Conservation (phyloP, 495 filamentous ascomycete genomes). For the Xylaria bambusicola region DNA sequence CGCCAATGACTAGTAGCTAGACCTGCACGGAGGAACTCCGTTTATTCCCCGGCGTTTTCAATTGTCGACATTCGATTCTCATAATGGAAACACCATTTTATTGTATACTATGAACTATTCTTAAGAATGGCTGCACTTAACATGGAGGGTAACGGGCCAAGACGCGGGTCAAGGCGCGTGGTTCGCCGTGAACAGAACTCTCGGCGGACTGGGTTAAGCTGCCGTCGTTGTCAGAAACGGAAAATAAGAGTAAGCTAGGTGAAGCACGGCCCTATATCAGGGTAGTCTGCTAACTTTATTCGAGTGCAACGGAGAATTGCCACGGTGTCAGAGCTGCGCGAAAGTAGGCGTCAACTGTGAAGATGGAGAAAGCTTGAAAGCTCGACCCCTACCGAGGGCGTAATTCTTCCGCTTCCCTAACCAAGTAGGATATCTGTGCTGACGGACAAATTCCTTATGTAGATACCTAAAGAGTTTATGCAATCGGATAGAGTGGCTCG, state of each 20-base stretch:
- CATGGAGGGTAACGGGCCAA: not conserved
- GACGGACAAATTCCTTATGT: not conserved
- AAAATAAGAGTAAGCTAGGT: conserved; percentile 36
- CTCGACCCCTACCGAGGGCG: conserved; percentile 36
- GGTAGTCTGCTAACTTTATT: not conserved
- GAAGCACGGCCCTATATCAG: not conserved
- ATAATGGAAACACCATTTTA: too few relatives aligned
- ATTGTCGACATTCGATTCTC: too few relatives aligned
- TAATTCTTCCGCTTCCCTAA: conserved; percentile 6
- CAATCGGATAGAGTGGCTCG: conserved; percentile 45
- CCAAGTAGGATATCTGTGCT: not conserved
- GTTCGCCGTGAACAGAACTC: conserved; percentile 28
- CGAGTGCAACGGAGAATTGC: conserved; percentile 35
- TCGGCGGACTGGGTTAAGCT: conserved; percentile 37
- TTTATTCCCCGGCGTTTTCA: too few relatives aligned
- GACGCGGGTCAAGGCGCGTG: not conserved
- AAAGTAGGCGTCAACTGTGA: conserved; percentile 44
- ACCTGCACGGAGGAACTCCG: conserved; percentile 12
- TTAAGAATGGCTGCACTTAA: not conserved
- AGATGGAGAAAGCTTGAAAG: conserved; percentile 47
- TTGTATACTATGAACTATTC: not conserved
- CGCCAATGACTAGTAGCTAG: not conserved
- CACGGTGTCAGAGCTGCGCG: conserved; percentile 41
- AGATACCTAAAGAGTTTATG: conserved; percentile 47
- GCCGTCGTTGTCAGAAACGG: conserved; percentile 40